Percentiles rank a stretch among this genome's conserved stretches.
Conservation (phyloP, 805 yeast genomes). For the Brettanomyces nanus region DNA sequence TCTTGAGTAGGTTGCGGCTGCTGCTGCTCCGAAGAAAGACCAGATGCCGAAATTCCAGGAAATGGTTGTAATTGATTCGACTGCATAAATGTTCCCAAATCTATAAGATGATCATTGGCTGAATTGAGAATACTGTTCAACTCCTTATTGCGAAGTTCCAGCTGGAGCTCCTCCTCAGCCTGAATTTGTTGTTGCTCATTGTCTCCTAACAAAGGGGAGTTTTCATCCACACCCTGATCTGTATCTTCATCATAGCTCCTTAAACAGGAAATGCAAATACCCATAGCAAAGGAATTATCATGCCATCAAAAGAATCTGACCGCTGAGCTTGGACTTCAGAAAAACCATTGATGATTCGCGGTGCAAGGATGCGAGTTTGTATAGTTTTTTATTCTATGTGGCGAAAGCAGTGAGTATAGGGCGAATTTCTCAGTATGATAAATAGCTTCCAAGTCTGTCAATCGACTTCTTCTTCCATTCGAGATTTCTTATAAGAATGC, state of each 20-base stretch:
- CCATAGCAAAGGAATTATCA: too few species aligned
- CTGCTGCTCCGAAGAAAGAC: slow-evolving; percentile 2
- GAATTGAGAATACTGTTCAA: slow-evolving; percentile 25
- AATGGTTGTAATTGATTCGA: slow-evolving; percentile 8
- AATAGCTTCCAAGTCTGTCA: too few species aligned
- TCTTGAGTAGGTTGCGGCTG: slow-evolving; percentile 6
- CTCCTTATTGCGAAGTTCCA: slow-evolving; percentile 25
- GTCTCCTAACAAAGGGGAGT: slow-evolving; percentile 20
- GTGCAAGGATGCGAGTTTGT: too few species aligned
- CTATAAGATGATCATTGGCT: slow-evolving; percentile 27
- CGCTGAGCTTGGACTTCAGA: too few species aligned
- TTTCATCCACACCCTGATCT: slow-evolving; percentile 21
- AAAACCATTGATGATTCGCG: too few species aligned
- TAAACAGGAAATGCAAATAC: slow-evolving; percentile 27
- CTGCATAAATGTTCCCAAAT: slow-evolving; percentile 18
- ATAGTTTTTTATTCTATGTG: too few species aligned
- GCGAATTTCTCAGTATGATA: too few species aligned
- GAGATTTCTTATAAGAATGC: slow-evolving; percentile 38
- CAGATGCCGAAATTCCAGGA: slow-evolving; percentile 7
- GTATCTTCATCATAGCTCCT: slow-evolving; percentile 9
- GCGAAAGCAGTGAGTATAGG: too few species aligned
- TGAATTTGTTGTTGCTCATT: slow-evolving; percentile 14
- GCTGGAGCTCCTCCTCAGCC: slow-evolving; percentile 17
- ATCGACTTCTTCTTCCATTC: too few species aligned
- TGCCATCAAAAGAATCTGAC: too few species aligned